Evolutionary conservation across 2,329 filamentous ascomycete genomes (phyloP).

Genomic region (Arthrinium puccinioides): DNA sequence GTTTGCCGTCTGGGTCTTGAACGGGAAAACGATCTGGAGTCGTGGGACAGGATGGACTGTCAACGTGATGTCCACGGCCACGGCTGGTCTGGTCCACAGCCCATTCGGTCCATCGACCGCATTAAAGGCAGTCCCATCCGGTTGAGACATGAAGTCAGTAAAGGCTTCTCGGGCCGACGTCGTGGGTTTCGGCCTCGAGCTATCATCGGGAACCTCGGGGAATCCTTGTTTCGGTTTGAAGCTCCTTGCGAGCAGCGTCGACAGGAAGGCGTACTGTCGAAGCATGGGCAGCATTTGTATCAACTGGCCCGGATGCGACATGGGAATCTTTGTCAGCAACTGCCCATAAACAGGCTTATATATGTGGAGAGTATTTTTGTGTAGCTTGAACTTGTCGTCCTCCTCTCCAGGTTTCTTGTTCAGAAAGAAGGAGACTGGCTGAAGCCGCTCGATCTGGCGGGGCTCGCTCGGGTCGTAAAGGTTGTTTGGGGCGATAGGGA

Average conservation of each 20-base stretch:
- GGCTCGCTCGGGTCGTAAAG: conserved; percentile 50
- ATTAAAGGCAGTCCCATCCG: conserved; percentile 3
- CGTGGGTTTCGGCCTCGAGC: conserved; percentile 11
- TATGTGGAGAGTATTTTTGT: conserved; percentile 58
- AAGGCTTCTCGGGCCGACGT: conserved; percentile 15
- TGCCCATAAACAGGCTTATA: conserved; percentile 68
- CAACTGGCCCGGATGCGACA: conserved; percentile 71
- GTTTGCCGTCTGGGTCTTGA: conserved; percentile 38
- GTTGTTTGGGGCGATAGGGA: conserved; percentile 43
- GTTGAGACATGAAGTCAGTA: conserved; percentile 10
- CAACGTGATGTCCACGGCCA: conserved; percentile 45
- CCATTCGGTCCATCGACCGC: too few relatives aligned
- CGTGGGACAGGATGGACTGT: conserved; percentile 41
- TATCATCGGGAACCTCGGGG: conserved; percentile 8
- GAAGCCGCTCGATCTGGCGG: conserved; percentile 44
- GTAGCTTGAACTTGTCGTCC: conserved; percentile 25
- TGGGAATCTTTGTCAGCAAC: conserved; percentile 60
- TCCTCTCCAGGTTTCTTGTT: conserved; percentile 17
- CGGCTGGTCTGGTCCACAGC: too few relatives aligned
- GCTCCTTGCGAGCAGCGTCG: conserved; percentile 54
- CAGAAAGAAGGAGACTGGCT: conserved; percentile 35
- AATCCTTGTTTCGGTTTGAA: conserved; percentile 36
- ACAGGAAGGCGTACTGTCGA: conserved; percentile 68
- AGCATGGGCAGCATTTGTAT: conserved; percentile 66
- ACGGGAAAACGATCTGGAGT: conserved; percentile 47